phyloP scores from a whole-genome alignment of 2,329 filamentous ascomycete genomes.

The Metarhizium brunneum region DNA sequence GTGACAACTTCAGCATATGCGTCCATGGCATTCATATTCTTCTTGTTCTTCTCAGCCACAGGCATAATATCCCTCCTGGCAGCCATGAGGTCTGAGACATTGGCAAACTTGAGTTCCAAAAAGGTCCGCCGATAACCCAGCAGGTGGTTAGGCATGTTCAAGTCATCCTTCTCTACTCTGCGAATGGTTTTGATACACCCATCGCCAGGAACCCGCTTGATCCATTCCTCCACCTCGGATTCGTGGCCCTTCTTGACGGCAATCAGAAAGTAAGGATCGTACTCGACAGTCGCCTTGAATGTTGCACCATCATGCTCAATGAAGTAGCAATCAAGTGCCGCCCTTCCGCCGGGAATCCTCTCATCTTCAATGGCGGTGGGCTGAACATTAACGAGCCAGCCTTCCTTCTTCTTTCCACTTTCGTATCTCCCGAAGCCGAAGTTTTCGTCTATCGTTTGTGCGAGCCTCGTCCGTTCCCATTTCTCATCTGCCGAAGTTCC shows the following conservation, averaged over 20 bases:
- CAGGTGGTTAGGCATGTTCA: conserved; percentile 91
- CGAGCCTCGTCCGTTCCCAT: conserved; percentile 73
- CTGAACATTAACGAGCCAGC: conserved; percentile 95
- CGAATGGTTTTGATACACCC: conserved; percentile 72
- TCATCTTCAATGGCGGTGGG: conserved; percentile 81
- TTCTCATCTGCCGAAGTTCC: conserved; percentile 88
- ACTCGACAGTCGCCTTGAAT: conserved; percentile 94
- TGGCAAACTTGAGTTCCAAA: conserved; percentile 76
- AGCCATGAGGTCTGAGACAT: conserved; percentile 78
- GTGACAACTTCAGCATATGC: conserved; percentile 93
- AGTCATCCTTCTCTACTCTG: conserved; percentile 82
- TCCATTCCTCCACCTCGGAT: conserved; percentile 93
- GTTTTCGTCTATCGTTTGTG: conserved; percentile 82
- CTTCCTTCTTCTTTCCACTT: conserved; percentile 67
- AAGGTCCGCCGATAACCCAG: conserved; percentile 85
- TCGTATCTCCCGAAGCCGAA: conserved; percentile 95
- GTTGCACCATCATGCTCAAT: conserved; percentile 79
- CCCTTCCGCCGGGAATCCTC: conserved; percentile 71
- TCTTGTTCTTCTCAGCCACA: conserved; percentile 92
- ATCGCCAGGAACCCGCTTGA: conserved; percentile 65
- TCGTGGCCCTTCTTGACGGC: conserved; percentile 83
- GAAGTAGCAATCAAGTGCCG: conserved; percentile 95
- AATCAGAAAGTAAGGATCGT: conserved; percentile 92
- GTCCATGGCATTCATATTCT: conserved; percentile 94
- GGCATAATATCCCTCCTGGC: conserved; percentile 79